Percentiles rank a stretch among this genome's conserved stretches.
phyloP scores from a whole-genome alignment of 305 asterid genomes.

The Fraxinus nigra region DNA sequence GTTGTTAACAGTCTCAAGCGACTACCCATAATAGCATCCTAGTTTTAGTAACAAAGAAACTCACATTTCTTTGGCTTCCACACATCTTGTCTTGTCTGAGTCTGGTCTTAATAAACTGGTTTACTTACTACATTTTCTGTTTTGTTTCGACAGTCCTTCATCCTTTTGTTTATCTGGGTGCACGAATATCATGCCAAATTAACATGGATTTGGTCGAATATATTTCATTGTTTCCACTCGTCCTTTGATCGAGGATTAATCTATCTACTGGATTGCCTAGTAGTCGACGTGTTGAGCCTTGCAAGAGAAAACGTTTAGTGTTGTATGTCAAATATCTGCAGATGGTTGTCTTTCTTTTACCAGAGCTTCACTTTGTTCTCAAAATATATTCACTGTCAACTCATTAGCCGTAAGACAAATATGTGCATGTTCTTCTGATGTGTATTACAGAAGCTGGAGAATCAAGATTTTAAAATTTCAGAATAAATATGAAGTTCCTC shows the following conservation, averaged over 20 bases:
- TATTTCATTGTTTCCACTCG: too few relatives aligned
- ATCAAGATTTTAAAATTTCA: neutral
- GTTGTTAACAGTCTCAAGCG: conserved; percentile 52
- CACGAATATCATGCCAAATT: too few relatives aligned
- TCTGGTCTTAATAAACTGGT: neutral
- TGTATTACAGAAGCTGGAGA: neutral
- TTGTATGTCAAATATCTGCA: neutral
- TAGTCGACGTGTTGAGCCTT: neutral
- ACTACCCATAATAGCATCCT: conserved; percentile 52
- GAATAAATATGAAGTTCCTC: too few relatives aligned
- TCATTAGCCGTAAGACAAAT: neutral
- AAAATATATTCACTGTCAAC: too few relatives aligned
- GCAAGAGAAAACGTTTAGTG: neutral
- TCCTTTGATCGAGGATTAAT: too few relatives aligned
- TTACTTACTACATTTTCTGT: neutral
- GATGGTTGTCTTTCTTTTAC: neutral
- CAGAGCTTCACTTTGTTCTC: neutral
- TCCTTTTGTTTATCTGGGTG: too few relatives aligned
- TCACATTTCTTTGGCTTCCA: neutral
- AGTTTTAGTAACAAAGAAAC: neutral
- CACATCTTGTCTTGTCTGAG: neutral
- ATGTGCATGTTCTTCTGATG: neutral
- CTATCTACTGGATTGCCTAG: too few relatives aligned
- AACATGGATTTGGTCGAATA: too few relatives aligned
- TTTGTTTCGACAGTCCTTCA: conserved; percentile 3